These are phyloP conservation scores for Apiotrichum laibachii DNA, from an alignment of 1,284 basidiomycete genomes.

Conservation along the genomic window DNA sequence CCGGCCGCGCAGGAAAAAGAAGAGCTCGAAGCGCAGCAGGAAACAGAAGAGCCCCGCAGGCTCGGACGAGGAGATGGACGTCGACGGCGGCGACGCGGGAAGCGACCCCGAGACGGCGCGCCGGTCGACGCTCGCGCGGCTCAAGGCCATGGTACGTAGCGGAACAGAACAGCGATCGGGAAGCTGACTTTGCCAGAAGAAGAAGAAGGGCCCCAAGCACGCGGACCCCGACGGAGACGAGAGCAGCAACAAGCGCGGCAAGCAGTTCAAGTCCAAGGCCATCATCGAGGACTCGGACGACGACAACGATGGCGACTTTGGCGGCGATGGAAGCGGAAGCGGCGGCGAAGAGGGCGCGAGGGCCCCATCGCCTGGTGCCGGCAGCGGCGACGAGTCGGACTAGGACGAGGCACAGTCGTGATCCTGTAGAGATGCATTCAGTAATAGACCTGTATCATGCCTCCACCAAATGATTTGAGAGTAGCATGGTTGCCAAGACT, in stretches of 20 bases:
- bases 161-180: no score
- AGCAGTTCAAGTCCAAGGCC: slow-evolving; percentile 49
- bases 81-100: slow-evolving; percentile 21
- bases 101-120: slow-evolving; percentile 18
- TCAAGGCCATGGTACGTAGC: slow-evolving; percentile 31
- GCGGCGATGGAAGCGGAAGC: background rate
- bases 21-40: slow-evolving; percentile 16
- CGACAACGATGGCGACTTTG: slow-evolving; percentile 20
- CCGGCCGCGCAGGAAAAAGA: slow-evolving; percentile 24
- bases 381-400: no score
- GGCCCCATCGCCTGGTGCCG: no score
- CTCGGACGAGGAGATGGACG: slow-evolving; percentile 29
- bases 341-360: no score
- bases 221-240: slow-evolving; percentile 39
- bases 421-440: no score
- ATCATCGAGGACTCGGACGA: slow-evolving; percentile 46
- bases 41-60: slow-evolving; percentile 30
- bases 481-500: no score
- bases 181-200: slow-evolving; percentile 14
- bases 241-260: slow-evolving; percentile 27
- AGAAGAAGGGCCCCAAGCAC: slow-evolving; percentile 12
- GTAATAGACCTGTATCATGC: no score
- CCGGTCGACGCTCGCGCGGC: slow-evolving; percentile 27
- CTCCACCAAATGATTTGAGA: no score
- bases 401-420: no score